A percentile compares a stretch with the other conserved stretches of the same genome.
These are phyloP conservation scores for Hemileia vastatrix DNA, from an alignment of 1,284 basidiomycete genomes.

Conservation along the genomic window DNA sequence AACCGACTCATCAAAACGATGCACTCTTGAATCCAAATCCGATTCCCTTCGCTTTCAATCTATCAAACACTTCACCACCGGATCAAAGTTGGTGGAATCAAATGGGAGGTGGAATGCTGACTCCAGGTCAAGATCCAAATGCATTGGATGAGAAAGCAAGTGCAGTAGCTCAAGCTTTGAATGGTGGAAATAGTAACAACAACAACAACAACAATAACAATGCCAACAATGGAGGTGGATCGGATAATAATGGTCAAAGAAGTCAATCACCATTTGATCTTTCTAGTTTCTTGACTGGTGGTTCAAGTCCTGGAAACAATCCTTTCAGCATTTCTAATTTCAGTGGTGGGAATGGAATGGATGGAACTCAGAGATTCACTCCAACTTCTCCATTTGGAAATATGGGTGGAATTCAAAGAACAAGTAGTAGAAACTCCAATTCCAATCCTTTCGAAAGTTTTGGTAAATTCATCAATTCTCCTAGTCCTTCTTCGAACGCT, in stretches of 20 bases:
- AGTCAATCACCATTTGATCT: slow-evolving; percentile 33
- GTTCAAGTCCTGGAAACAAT: slow-evolving; percentile 30
- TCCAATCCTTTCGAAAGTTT: not conserved
- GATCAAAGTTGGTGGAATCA: slow-evolving; percentile 38
- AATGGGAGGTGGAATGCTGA: slow-evolving; percentile 30
- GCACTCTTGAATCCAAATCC: slow-evolving; percentile 39
- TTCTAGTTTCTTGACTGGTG: slow-evolving; percentile 35
- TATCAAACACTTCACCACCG: slow-evolving; percentile 29
- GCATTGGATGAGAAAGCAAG: slow-evolving; percentile 37
- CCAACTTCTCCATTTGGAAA: too few species aligned
- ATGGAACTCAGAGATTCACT: too few species aligned
- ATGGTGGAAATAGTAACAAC: not conserved
- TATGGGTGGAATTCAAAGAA: not conserved
- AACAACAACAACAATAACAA: slow-evolving; percentile 12
- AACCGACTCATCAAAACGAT: slow-evolving; percentile 37
- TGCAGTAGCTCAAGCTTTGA: slow-evolving; percentile 32
- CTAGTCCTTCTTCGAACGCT: not conserved
- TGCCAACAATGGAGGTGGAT: not conserved
- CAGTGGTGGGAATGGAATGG: too few species aligned
- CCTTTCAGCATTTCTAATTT: not conserved
- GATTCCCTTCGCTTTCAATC: slow-evolving; percentile 38
- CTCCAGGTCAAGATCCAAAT: slow-evolving; percentile 29
- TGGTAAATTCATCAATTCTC: not conserved
- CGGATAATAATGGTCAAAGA: slow-evolving; percentile 13
- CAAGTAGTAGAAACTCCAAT: not conserved